Conservation (phyloP, 176 grass and related monocot genomes). For the Triticum timopheevii region DNA sequence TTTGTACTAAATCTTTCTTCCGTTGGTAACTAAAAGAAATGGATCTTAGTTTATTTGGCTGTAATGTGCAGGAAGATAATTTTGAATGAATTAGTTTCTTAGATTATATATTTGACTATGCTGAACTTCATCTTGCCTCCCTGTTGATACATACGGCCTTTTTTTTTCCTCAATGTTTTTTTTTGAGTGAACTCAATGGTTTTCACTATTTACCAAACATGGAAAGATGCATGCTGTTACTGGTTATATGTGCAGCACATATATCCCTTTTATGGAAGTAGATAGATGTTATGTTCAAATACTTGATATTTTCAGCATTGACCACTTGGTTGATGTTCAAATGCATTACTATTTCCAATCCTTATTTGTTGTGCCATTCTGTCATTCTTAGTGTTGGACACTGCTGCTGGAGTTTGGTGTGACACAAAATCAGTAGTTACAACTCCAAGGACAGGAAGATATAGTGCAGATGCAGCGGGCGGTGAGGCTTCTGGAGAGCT, state of each 20-base stretch:
- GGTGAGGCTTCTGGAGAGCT: slow-evolving; percentile 90
- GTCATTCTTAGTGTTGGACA: slow-evolving; percentile 79
- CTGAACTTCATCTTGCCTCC: not conserved
- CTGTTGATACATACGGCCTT: not conserved
- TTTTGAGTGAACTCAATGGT: not conserved
- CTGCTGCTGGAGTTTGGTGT: slow-evolving; percentile 97
- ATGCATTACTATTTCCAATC: not conserved
- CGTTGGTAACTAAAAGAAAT: not conserved
- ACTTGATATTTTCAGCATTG: slow-evolving; percentile 10
- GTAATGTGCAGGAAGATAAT: slow-evolving; percentile 10
- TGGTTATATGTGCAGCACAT: not conserved
- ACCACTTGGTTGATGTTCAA: not conserved
- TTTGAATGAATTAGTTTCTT: slow-evolving; percentile 11
- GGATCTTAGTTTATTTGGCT: slow-evolving; percentile 2
- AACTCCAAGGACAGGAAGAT: slow-evolving; percentile 89
- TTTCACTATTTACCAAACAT: slow-evolving; percentile 8
- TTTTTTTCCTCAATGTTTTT: slow-evolving; percentile 3
- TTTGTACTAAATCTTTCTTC: not conserved
- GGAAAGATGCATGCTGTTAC: not conserved
- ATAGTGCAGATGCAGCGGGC: slow-evolving; percentile 88
- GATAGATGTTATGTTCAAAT: not conserved
- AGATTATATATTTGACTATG: not conserved
- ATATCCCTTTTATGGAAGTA: slow-evolving; percentile 14
- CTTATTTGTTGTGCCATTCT: slow-evolving; percentile 15
- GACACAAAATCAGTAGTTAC: slow-evolving; percentile 96